Base-by-base conservation (phyloP, 208 protist species). In the Trypanosoma caninum region DNA sequence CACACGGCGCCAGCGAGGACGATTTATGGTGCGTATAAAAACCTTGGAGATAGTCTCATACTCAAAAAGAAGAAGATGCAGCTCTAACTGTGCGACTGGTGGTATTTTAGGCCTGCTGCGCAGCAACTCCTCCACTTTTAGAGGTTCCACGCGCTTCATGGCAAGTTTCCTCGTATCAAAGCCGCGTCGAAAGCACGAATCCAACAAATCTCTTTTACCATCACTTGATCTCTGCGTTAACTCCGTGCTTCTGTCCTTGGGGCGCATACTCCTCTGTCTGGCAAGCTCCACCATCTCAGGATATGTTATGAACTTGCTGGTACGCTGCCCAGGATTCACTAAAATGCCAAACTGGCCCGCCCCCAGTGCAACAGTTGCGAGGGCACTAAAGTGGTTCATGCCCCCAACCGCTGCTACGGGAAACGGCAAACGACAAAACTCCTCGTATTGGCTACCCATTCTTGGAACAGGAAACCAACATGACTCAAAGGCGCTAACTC, bases 251-350 rank as follows among this genome's bases (percentile, higher is more conserved):
- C 70, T 68, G 23, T 82, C 63, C 59, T 76, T 80, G 13, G 61
- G 68, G 48, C 69, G 58, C 70, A 47, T 66, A 57, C 50, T 30
- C 57, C 53, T 59, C 66, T 78, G 73, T 55, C 71, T 73, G 16
- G 85, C 59, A 34, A 95, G 57, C 28, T 86, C 61, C 28, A 93
- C 82, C 84, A 93, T 88, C 58, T 95, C 89, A 1, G 89, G 85
- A 40, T 93, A 95, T 3, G 89, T 93, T 22, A 95, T 55, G 54
- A 95, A 93, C 72, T 95, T 95, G 65, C 84, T 92, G 25, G 77
- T 80, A 42, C 73, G 80, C 73, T 91, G 82, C 4, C 86, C 81
- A 2, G 89, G 82, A 44, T 95, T 95, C 13, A 95, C 42, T 7
- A 91, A 54, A 31, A 95, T 77, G 20, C 70, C 84, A 45, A 91